Evolutionary conservation across 1,284 basidiomycete species (phyloP).

Genomic region (Hortiboletus rubellus): DNA sequence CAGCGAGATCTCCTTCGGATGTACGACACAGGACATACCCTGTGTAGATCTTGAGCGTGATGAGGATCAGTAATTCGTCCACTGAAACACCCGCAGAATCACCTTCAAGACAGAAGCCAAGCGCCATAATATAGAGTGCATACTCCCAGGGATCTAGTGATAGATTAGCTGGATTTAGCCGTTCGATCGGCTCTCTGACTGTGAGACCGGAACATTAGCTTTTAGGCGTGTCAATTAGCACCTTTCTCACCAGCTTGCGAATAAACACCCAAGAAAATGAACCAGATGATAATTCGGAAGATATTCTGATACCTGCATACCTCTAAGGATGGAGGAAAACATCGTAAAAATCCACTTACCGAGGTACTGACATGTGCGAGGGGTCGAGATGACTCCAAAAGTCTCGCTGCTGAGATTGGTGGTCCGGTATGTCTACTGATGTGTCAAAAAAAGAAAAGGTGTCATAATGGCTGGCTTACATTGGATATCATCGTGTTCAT

Average conservation of each 20-base stretch:
- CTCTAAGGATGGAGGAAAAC: background rate
- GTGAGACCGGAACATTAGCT: slow-evolving; percentile 6
- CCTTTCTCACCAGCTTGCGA: slow-evolving; percentile 69
- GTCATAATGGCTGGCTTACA: slow-evolving; percentile 44
- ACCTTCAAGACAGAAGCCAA: slow-evolving; percentile 82
- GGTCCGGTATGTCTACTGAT: slow-evolving; percentile 58
- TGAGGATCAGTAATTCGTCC: slow-evolving; percentile 3
- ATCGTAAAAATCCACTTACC: slow-evolving; percentile 41
- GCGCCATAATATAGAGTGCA: slow-evolving; percentile 71
- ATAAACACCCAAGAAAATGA: slow-evolving; percentile 82
- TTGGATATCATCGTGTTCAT: slow-evolving; percentile 66
- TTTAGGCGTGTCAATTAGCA: background rate
- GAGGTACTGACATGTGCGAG: slow-evolving; percentile 81
- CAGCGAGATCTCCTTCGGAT: background rate
- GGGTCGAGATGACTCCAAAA: slow-evolving; percentile 78
- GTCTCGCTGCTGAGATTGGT: slow-evolving; percentile 47
- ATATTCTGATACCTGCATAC: slow-evolving; percentile 68
- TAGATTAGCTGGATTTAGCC: slow-evolving; percentile 48
- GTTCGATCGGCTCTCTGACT: slow-evolving; percentile 75
- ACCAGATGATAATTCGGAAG: slow-evolving; percentile 77
- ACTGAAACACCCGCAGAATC: slow-evolving; percentile 12
- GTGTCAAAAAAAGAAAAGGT: slow-evolving; percentile 10
- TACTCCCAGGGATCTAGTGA: slow-evolving; percentile 77
- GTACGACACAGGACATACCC: slow-evolving; percentile 44
- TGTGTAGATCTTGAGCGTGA: slow-evolving; percentile 56